Evolutionary conservation across 164 flowering plant species (phyloP).

Genomic region (Nymphaea colorata): DNA sequence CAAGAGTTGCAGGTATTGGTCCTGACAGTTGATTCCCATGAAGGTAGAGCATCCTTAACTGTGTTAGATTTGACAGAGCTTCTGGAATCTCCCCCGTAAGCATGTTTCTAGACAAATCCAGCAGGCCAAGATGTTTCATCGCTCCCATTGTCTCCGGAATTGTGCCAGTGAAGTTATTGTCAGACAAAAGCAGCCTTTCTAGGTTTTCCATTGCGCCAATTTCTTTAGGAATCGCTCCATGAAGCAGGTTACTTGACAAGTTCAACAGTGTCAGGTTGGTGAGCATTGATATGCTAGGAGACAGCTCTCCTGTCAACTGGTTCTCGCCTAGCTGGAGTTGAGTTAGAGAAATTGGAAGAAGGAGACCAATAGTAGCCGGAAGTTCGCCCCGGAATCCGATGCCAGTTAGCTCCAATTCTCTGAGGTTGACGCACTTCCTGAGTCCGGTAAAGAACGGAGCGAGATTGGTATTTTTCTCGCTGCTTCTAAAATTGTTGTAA

Average conservation of each 20-base stretch:
- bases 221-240: conserved; percentile 40
- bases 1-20: conserved; percentile 31
- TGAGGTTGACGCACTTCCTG: conserved; percentile 22
- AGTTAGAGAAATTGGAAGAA: conserved; percentile 11
- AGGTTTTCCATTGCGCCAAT: conserved; percentile 21
- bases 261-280: conserved; percentile 23
- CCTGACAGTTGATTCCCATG: conserved; percentile 45
- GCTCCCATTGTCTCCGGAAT: conserved; percentile 29
- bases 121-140: conserved; percentile 22
- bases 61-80: conserved; percentile 26
- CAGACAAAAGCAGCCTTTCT: conserved; percentile 34
- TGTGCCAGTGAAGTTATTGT: conserved; percentile 22
- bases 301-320: conserved; percentile 31
- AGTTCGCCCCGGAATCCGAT: conserved; percentile 37
- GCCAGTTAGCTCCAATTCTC: conserved; percentile 35
- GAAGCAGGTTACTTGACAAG: conserved; percentile 31
- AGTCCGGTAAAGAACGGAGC: conserved; percentile 35
- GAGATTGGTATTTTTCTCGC: conserved; percentile 38
- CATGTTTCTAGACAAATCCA: conserved; percentile 41
- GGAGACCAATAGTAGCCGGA: conserved; percentile 20
- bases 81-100: conserved; percentile 35
- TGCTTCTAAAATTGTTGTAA: conserved; percentile 29
- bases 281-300: conserved; percentile 23
- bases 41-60: conserved; percentile 24
- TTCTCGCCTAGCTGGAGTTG: conserved; percentile 27